phyloP scores from a whole-genome alignment of 345 rosid genomes.

The Brassica carinata region DNA sequence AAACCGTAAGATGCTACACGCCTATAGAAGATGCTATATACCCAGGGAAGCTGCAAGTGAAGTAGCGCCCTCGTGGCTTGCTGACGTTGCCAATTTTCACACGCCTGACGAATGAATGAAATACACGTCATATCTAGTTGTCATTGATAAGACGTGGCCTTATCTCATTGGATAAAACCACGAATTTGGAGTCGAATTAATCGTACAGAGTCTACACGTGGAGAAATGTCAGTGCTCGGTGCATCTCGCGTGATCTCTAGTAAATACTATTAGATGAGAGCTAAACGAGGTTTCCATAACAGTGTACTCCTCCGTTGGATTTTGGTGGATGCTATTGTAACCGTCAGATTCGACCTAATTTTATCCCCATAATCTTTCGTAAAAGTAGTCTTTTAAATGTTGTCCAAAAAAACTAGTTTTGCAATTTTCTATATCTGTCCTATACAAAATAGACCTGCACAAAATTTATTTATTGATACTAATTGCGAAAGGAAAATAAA shows the following conservation, averaged over 20 bases:
- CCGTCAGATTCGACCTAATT: slow-evolving; percentile 31
- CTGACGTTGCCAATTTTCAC: slow-evolving; percentile 1
- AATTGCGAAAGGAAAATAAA: neutral
- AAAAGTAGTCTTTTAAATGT: neutral
- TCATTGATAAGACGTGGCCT: slow-evolving; percentile 51
- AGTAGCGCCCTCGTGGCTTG: slow-evolving; percentile 14
- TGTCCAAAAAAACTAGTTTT: neutral
- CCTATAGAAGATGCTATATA: slow-evolving; percentile 2
- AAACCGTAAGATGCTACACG: neutral
- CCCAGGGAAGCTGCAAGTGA: slow-evolving; percentile 19
- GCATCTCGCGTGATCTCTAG: neutral
- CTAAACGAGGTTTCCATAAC: neutral
- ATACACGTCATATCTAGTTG: slow-evolving; percentile 34
- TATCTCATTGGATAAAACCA: slow-evolving; percentile 37
- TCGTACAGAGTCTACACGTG: slow-evolving; percentile 4
- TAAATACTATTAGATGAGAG: slow-evolving; percentile 16
- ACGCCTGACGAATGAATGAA: slow-evolving; percentile 6
- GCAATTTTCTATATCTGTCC: neutral
- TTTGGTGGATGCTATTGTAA: slow-evolving; percentile 5
- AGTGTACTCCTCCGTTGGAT: neutral
- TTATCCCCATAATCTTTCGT: neutral
- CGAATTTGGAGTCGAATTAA: slow-evolving; percentile 2
- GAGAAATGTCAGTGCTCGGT: neutral
- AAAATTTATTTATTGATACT: neutral
- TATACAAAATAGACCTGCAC: neutral